Evolutionary conservation across 2,329 filamentous ascomycete species (phyloP).

Genomic region (Hymenoscyphus fraxineus): DNA sequence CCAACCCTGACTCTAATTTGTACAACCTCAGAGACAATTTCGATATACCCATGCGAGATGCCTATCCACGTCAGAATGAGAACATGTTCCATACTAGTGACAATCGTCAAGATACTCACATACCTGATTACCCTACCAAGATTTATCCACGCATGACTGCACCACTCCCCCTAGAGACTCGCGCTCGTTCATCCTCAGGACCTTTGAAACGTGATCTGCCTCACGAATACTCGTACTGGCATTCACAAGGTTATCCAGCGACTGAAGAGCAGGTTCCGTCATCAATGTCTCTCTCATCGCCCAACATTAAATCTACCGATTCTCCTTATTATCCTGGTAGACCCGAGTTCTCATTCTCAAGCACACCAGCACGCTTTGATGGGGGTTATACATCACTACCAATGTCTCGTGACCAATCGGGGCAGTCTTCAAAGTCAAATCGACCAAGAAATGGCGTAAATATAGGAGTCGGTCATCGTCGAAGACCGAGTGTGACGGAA

Average conservation of each 20-base stretch:
- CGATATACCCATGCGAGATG: conserved; percentile 4
- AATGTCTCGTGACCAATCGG: conserved; percentile 46
- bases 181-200: conserved; percentile 2
- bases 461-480: background rate
- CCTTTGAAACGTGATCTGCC: conserved; percentile 15
- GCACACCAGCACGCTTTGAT: conserved; percentile 15
- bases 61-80: background rate
- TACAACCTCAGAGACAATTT: conserved; percentile 4
- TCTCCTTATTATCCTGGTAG: conserved; percentile 29
- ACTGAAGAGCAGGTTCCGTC: conserved; percentile 15
- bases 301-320: conserved; percentile 16
- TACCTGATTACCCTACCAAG: conserved; percentile 13
- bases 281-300: conserved; percentile 22
- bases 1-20: conserved; percentile 7
- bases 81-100: background rate
- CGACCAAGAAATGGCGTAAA: background rate
- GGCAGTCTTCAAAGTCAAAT: conserved; percentile 36
- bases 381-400: conserved; percentile 48
- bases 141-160: conserved; percentile 27
- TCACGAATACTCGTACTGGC: conserved; percentile 19
- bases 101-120: background rate
- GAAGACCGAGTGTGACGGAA: conserved; percentile 26
- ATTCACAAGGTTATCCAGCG: conserved; percentile 19
- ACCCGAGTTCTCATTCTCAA: conserved; percentile 43
- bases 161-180: conserved; percentile 24